Conservation (phyloP, 345 rosid species). For the Bruguiera parviflora region DNA sequence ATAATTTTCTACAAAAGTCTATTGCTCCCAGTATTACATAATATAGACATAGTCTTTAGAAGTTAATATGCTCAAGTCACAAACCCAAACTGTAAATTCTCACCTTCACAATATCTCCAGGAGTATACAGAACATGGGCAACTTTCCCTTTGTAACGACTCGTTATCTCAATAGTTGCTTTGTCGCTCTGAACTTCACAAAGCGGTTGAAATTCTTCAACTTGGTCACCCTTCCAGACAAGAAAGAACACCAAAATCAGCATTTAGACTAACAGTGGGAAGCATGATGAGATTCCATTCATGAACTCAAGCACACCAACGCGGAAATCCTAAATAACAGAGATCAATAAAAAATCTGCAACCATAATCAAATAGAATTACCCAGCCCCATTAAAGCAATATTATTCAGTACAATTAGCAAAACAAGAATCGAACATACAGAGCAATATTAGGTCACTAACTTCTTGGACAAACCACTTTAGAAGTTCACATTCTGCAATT, state of each 20-base stretch:
- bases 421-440: no score
- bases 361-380: no score
- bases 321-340: no score
- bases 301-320: no score
- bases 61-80: background rate
- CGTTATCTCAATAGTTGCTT: slow-evolving; percentile 91
- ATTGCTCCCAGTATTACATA: background rate
- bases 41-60: background rate
- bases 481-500: slow-evolving; percentile 93
- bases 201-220: slow-evolving; percentile 92
- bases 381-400: no score
- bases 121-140: slow-evolving; percentile 47
- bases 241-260: background rate
- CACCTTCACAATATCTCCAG: slow-evolving; percentile 90
- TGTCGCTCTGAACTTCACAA: slow-evolving; percentile 97
- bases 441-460: slow-evolving; percentile 29
- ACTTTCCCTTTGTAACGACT: slow-evolving; percentile 92
- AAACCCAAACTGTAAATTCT: slow-evolving; percentile 1
- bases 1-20: background rate
- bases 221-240: slow-evolving; percentile 62
- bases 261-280: background rate
- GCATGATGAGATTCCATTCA: background rate
- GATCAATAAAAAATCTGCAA: no score
- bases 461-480: slow-evolving; percentile 90
- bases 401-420: no score